These are phyloP conservation scores for Abelmoschus esculentus DNA, from an alignment of 345 rosid species.

Conservation along the genomic window DNA sequence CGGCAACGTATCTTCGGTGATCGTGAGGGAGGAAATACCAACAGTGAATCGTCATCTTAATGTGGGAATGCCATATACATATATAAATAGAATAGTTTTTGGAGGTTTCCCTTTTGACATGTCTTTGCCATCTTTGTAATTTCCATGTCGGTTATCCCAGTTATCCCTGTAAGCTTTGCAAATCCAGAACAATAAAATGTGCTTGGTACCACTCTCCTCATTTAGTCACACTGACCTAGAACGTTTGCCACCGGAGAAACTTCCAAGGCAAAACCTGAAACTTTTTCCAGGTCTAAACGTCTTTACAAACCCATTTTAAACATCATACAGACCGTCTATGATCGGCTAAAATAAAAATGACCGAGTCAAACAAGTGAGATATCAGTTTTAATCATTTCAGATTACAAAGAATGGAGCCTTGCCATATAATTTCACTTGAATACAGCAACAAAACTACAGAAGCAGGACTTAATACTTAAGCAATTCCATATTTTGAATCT, in stretches of 20 bases:
- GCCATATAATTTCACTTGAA: background rate
- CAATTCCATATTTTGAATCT: background rate
- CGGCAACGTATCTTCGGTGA: background rate
- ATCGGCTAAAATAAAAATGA: background rate
- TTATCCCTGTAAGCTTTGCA: too few species aligned
- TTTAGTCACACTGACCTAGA: background rate
- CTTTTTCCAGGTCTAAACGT: background rate
- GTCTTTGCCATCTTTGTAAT: too few species aligned
- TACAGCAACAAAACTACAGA: background rate
- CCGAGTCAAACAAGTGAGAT: background rate
- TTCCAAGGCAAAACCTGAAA: background rate
- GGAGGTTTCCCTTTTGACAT: background rate
- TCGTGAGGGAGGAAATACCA: background rate
- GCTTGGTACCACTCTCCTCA: too few species aligned
- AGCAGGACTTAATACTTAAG: too few species aligned
- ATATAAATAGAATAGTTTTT: background rate
- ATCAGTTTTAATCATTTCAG: too few species aligned
- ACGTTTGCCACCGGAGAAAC: too few species aligned
- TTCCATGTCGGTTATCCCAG: too few species aligned
- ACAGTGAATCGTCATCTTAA: background rate
- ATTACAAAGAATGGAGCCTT: background rate
- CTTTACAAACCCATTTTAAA: background rate
- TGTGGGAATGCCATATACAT: background rate
- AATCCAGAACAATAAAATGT: too few species aligned
- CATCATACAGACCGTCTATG: background rate